Evolutionary conservation across 2,329 filamentous ascomycete genomes (phyloP).

Genomic region (Rhinocladiella similis): DNA sequence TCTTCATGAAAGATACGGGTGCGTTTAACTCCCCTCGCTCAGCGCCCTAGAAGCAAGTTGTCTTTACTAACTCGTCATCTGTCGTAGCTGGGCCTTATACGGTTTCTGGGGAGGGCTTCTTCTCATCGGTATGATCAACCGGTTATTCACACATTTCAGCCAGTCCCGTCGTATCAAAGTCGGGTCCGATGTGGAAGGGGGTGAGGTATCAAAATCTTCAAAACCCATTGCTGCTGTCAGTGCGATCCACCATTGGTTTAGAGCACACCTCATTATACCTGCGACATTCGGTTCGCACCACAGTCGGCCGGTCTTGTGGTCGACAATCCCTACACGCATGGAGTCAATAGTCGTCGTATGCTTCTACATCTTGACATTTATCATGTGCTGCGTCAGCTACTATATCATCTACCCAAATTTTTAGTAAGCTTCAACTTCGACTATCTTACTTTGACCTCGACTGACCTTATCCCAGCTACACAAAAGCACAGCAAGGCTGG

Average conservation of each 20-base stretch:
- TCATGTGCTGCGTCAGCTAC: slow-evolving; percentile 39
- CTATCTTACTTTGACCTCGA: no score
- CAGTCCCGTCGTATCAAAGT: slow-evolving; percentile 7
- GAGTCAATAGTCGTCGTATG: slow-evolving; percentile 43
- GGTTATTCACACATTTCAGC: slow-evolving; percentile 31
- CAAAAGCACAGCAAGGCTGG: slow-evolving; percentile 38
- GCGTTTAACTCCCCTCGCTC: no score
- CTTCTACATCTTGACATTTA: slow-evolving; percentile 36
- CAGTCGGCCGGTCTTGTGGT: slow-evolving; percentile 43
- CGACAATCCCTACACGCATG: slow-evolving; percentile 50
- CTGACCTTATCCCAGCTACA: background rate
- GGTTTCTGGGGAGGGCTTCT: slow-evolving; percentile 43
- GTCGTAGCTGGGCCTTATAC: slow-evolving; percentile 34
- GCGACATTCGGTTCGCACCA: slow-evolving; percentile 44
- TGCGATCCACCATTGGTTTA: slow-evolving; percentile 34
- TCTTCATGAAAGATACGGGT: no score
- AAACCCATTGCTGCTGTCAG: background rate
- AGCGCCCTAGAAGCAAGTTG: no score
- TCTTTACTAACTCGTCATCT: no score
- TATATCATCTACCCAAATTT: background rate
- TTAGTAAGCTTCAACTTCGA: no score
- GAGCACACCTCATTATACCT: slow-evolving; percentile 44
- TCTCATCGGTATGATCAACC: slow-evolving; percentile 36
- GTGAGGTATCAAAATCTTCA: background rate
- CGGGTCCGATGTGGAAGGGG: slow-evolving; percentile 21